Conservation (phyloP, 768 basidiomycete species). For the Sarcodon aspratus region DNA sequence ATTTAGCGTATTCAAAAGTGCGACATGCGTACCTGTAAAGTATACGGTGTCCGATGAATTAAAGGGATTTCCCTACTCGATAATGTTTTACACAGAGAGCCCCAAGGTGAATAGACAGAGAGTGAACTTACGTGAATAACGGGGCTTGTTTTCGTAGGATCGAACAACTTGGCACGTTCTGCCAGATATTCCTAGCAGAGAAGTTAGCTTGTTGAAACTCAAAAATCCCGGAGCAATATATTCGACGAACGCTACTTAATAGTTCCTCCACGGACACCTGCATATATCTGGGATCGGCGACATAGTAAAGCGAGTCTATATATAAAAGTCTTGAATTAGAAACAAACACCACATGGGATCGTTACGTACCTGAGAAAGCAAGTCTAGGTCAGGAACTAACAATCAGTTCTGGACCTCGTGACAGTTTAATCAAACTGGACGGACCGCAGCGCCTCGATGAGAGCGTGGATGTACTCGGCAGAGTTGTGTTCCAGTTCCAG, state of each 20-base stretch:
- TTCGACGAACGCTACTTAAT: conserved; percentile 58
- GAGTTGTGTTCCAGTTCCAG: conserved; percentile 86
- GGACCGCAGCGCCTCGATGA: conserved; percentile 78
- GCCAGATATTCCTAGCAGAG: conserved; percentile 65
- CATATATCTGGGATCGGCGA: conserved; percentile 79
- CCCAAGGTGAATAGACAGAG: neutral
- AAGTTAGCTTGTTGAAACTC: neutral
- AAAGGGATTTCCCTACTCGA: conserved; percentile 62
- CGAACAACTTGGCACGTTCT: conserved; percentile 68
- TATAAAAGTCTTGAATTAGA: neutral
- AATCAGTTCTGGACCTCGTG: neutral
- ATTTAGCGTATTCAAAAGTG: neutral
- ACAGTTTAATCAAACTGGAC: conserved; percentile 9
- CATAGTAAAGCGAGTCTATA: conserved; percentile 77
- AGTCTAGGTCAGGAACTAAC: neutral
- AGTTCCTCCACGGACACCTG: conserved; percentile 74
- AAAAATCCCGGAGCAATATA: neutral
- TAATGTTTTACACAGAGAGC: neutral
- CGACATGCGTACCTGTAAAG: conserved; percentile 50
- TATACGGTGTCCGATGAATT: conserved; percentile 92
- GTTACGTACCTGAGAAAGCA: conserved; percentile 4
- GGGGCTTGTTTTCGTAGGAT: conserved; percentile 54
- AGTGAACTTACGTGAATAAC: conserved; percentile 47
- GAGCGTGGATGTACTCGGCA: conserved; percentile 73
- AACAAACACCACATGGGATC: neutral